phyloP scores from a whole-genome alignment of 2,329 filamentous ascomycete species.

The Exophiala aquamarina region DNA sequence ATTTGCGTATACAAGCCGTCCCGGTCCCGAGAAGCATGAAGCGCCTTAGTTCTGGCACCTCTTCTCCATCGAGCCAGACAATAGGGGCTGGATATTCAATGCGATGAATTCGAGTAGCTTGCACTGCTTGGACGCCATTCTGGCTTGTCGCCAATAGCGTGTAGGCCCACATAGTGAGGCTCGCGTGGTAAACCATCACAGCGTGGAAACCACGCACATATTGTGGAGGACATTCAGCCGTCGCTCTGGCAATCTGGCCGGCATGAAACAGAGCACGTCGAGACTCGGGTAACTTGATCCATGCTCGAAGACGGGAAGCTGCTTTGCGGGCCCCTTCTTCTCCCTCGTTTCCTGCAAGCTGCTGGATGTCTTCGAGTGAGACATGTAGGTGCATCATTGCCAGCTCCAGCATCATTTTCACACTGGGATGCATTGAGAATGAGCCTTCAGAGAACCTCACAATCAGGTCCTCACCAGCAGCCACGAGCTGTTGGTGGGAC shows the following conservation, averaged over 20 bases:
- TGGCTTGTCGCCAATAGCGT: constrained; percentile 52
- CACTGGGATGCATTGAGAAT: constrained; percentile 24
- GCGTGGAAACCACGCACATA: constrained; percentile 67
- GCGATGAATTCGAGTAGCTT: not conserved
- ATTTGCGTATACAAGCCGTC: not conserved
- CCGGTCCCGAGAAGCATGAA: constrained; percentile 1
- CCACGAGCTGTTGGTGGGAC: constrained; percentile 5
- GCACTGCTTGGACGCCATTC: not conserved
- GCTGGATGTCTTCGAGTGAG: constrained; percentile 44
- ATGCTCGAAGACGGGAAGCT: constrained; percentile 36
- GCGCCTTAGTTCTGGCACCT: not conserved
- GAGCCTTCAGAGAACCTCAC: constrained; percentile 34
- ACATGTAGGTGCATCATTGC: constrained; percentile 40
- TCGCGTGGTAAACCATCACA: constrained; percentile 67
- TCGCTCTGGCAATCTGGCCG: constrained; percentile 64
- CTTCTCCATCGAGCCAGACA: constrained; percentile 2
- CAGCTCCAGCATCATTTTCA: constrained; percentile 36
- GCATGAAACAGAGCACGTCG: constrained; percentile 63
- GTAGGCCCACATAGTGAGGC: constrained; percentile 68
- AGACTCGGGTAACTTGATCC: constrained; percentile 38
- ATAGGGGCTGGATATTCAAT: not conserved
- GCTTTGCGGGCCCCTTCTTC: constrained; percentile 38
- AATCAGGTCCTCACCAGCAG: constrained; percentile 13
- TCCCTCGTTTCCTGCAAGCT: constrained; percentile 45
- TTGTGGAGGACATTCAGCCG: constrained; percentile 38